phyloP scores from a whole-genome alignment of 106 monocot genomes.

The Dioscorea zingiberensis region DNA sequence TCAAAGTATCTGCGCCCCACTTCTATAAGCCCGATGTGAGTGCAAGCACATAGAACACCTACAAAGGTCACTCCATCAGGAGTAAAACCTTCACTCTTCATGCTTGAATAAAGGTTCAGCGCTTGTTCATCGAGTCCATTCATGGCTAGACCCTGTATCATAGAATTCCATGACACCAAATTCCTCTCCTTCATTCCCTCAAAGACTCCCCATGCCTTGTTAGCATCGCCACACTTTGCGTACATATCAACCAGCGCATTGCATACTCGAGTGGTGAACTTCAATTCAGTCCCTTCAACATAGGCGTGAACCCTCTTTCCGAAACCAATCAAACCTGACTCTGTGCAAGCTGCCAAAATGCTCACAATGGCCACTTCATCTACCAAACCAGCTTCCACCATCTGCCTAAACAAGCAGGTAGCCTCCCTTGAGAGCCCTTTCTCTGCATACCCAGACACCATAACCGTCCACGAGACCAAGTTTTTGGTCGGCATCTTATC shows the following conservation, averaged over 20 bases:
- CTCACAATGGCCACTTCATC: slow-evolving; percentile 49
- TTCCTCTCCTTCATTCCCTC: slow-evolving; percentile 33
- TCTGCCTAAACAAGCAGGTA: slow-evolving; percentile 35
- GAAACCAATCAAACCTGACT: slow-evolving; percentile 58
- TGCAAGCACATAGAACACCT: slow-evolving; percentile 71
- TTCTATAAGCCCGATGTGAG: slow-evolving; percentile 55
- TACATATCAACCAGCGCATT: slow-evolving; percentile 84
- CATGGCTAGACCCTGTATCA: slow-evolving; percentile 63
- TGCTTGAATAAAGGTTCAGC: slow-evolving; percentile 44
- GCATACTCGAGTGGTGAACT: slow-evolving; percentile 33
- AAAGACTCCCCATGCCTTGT: slow-evolving; percentile 50
- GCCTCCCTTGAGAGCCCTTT: slow-evolving; percentile 55
- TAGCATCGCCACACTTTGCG: slow-evolving; percentile 61
- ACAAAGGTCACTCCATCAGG: slow-evolving; percentile 72
- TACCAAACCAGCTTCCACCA: slow-evolving; percentile 40
- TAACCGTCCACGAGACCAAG: slow-evolving; percentile 81
- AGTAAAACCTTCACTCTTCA: slow-evolving; percentile 43
- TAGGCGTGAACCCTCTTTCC: slow-evolving; percentile 56
- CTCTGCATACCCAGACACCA: slow-evolving; percentile 65
- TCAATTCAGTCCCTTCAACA: slow-evolving; percentile 18
- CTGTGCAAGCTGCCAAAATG: slow-evolving; percentile 62
- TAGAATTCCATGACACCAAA: slow-evolving; percentile 77
- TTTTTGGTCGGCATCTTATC: slow-evolving; percentile 72
- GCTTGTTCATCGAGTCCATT: slow-evolving; percentile 67
- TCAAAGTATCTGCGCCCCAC: slow-evolving; percentile 45